Evolutionary conservation across 2,329 filamentous ascomycete genomes (phyloP), one percentile per base, ranked within the genome.

Genomic region (Fusarium newnesense): DNA sequence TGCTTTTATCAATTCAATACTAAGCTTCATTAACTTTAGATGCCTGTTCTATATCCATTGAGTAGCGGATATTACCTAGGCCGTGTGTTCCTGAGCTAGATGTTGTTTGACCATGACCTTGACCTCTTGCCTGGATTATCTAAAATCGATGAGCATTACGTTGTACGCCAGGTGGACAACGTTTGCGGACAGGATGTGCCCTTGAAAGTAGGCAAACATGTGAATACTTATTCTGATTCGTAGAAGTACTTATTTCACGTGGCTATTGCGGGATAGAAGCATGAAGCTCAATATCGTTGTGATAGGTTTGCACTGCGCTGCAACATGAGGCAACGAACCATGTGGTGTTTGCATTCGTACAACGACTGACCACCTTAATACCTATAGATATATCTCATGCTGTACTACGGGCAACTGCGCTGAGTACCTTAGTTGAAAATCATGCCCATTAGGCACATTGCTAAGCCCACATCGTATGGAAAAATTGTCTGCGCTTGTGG

Each of bases 271-370:
- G 34, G 28, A 50, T 58, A n/a, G 43, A 24, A 52, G 36, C 50
- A 37, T 52, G 59, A 64, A 65, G 21, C n/a, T 43, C 40, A 60
- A 36, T 43, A 24, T 59, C 26, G 40, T 28, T 60, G 18, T 39
- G 28, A 32, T 59, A 19, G 42, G 46, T 54, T 44, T 24, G 18
- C 28, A 37, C 56, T 44, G 46, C 53, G 49, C 49, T 52, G 60
- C 53, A 72, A 44, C 42, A 46, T 43, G 47, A 72, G 53, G 64
- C 54, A 43, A 64, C 53, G 39, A 60, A 36, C 42, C 69, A 49
- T 42, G 57, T 44, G 19, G 53, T 56, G 24, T 24, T 36, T 58
- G 50, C 43, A 34, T 13, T 42, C 30, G 37, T 64, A 43, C 40
- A 65, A 47, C 53, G 30, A 37, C 32, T 68, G 30, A 32, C 47